These are phyloP conservation scores for Stipa capillata DNA, from an alignment of 176 grass and related monocot genomes.

Conservation along the genomic window DNA sequence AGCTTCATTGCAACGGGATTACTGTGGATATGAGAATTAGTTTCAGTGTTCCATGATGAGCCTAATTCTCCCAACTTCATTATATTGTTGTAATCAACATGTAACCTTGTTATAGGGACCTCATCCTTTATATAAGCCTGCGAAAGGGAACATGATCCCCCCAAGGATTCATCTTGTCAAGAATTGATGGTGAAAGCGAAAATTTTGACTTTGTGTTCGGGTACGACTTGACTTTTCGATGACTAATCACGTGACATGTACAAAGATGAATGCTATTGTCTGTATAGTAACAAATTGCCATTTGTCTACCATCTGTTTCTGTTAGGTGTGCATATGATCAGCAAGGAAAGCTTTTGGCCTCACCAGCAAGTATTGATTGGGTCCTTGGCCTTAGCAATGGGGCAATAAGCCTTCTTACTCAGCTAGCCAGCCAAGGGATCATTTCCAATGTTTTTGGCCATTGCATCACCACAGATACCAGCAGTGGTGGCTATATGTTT, in stretches of 20 bases:
- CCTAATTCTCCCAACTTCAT: not conserved
- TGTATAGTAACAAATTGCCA: not conserved
- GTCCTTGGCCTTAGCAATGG: conserved; percentile 53
- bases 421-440: conserved; percentile 53
- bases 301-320: not conserved
- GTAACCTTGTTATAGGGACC: conserved; percentile 43
- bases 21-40: not conserved
- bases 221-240: not conserved
- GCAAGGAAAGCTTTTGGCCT: conserved; percentile 46
- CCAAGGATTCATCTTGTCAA: conserved; percentile 45
- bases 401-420: conserved; percentile 55
- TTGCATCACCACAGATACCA: conserved; percentile 52
- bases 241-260: not conserved
- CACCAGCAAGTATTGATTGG: conserved; percentile 58
- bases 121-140: conserved; percentile 62
- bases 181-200: conserved; percentile 42
- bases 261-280: not conserved
- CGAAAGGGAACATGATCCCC: conserved; percentile 30
- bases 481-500: conserved; percentile 68
- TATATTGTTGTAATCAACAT: not conserved
- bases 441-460: conserved; percentile 63
- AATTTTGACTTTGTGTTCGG: conserved; percentile 49
- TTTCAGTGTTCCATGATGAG: not conserved
- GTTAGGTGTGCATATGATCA: conserved; percentile 85
- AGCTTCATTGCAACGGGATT: not conserved